A percentile compares a stretch with the other conserved stretches of the same genome.
These are phyloP conservation scores for Termitomyces eurrhizus DNA, from an alignment of 768 basidiomycete genomes.

Conservation along the genomic window DNA sequence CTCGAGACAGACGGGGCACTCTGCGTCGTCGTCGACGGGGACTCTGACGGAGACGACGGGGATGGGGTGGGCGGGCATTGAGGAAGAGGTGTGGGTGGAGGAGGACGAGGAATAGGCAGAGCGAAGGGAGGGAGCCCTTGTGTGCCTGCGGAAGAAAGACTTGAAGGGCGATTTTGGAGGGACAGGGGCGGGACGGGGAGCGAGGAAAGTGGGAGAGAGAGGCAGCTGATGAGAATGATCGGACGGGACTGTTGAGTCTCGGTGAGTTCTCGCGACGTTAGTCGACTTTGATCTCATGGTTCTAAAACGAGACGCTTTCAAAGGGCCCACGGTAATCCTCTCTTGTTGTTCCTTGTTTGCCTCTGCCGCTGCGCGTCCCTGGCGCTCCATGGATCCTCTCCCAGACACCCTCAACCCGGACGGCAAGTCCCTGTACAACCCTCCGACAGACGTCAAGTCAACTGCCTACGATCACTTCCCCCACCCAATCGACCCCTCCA, in stretches of 20 bases:
- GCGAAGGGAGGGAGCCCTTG: conserved; percentile 40
- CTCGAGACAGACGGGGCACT: conserved; percentile 96
- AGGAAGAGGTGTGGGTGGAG: conserved; percentile 52
- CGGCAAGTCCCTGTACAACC: conserved; percentile 53
- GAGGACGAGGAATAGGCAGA: conserved; percentile 47
- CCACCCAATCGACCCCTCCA: conserved; percentile 44
- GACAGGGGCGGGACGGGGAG: conserved; percentile 33
- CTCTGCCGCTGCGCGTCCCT: too few relatives aligned
- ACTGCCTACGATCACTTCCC: conserved; percentile 52
- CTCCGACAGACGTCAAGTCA: conserved; percentile 38
- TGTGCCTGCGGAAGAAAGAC: conserved; percentile 46
- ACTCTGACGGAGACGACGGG: conserved; percentile 71
- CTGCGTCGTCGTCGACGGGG: conserved; percentile 71
- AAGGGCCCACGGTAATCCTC: conserved; percentile 1
- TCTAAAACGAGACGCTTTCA: conserved; percentile 6
- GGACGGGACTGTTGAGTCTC: conserved; percentile 29
- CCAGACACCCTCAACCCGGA: conserved; percentile 46
- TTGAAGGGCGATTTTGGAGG: conserved; percentile 34
- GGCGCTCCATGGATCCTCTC: conserved; percentile 29
- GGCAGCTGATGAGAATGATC: conserved; percentile 30
- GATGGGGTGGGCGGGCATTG: conserved; percentile 60
- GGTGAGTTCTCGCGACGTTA: conserved; percentile 31
- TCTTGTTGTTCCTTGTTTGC: neutral
- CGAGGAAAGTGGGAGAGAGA: conserved; percentile 42
- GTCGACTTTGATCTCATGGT: conserved; percentile 39